phyloP scores from a whole-genome alignment of 176 grass and related monocot genomes.

The Carex myosuroides region DNA sequence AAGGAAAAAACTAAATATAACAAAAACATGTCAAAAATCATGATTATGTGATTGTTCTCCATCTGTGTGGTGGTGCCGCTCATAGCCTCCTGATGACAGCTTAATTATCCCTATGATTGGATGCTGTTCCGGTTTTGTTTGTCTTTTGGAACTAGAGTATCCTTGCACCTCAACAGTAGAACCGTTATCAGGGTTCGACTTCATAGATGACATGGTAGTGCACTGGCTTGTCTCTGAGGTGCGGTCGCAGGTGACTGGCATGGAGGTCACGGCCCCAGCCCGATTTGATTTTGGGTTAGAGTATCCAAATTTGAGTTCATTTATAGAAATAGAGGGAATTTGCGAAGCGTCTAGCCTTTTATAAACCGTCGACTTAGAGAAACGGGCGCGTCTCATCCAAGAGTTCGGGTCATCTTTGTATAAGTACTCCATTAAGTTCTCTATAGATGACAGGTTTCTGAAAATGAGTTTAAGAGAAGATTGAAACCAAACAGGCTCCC shows the following conservation, averaged over 20 bases:
- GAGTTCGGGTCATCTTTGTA: constrained; percentile 56
- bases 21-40: too few relatives aligned
- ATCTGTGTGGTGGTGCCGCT: constrained; percentile 16
- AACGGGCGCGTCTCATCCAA: constrained; percentile 64
- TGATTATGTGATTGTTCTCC: too few relatives aligned
- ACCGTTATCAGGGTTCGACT: constrained; percentile 17
- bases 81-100: constrained; percentile 25
- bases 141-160: not conserved
- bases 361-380: constrained; percentile 48
- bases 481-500: not conserved
- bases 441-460: not conserved
- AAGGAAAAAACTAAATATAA: too few relatives aligned
- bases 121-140: constrained; percentile 9
- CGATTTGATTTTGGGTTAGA: constrained; percentile 29
- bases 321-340: constrained; percentile 30
- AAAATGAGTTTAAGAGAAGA: not conserved
- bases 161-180: constrained; percentile 10
- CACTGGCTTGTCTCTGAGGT: constrained; percentile 2
- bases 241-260: not conserved
- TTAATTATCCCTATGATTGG: constrained; percentile 14
- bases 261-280: constrained; percentile 9
- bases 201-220: constrained; percentile 19
- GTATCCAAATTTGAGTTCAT: constrained; percentile 15
- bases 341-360: constrained; percentile 29
- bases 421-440: constrained; percentile 27